Conservation (phyloP, 2,329 filamentous ascomycete species). For the Coniochaeta sp. region DNA sequence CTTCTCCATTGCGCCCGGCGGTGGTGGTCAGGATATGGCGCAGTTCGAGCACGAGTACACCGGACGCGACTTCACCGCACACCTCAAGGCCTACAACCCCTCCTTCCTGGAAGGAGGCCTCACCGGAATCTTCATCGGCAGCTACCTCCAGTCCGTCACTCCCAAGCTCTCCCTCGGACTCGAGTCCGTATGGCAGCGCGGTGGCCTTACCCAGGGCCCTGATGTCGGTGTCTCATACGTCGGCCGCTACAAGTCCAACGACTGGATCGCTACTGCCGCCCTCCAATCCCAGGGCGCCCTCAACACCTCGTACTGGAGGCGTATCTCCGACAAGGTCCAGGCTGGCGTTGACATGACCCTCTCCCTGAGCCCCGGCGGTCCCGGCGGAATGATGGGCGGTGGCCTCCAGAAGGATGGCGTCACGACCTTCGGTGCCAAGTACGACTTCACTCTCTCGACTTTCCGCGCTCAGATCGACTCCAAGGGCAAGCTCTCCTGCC, state of each 20-base stretch:
- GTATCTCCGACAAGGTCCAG: slow-evolving; percentile 89
- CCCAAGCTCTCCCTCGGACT: slow-evolving; percentile 80
- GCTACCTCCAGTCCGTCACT: slow-evolving; percentile 90
- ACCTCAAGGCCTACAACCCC: slow-evolving; percentile 92
- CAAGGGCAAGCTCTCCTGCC: slow-evolving; percentile 83
- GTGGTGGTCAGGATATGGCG: slow-evolving; percentile 70
- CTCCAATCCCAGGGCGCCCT: slow-evolving; percentile 82
- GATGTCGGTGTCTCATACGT: slow-evolving; percentile 87
- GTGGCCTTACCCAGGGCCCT: slow-evolving; percentile 76
- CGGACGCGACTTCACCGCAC: slow-evolving; percentile 87
- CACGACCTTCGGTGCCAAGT: slow-evolving; percentile 90
- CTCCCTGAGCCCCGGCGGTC: slow-evolving; percentile 60
- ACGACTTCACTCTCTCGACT: slow-evolving; percentile 92
- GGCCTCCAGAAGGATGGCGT: slow-evolving; percentile 77
- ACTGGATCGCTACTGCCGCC: slow-evolving; percentile 91
- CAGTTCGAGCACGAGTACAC: slow-evolving; percentile 95
- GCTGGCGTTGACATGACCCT: slow-evolving; percentile 93
- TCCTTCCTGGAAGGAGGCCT: slow-evolving; percentile 84
- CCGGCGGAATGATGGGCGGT: slow-evolving; percentile 66
- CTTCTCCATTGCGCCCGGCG: slow-evolving; percentile 73
- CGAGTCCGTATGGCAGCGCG: slow-evolving; percentile 90
- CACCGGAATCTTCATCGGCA: slow-evolving; percentile 92
- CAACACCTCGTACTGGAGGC: slow-evolving; percentile 90
- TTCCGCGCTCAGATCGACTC: slow-evolving; percentile 96
- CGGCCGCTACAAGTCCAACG: slow-evolving; percentile 80